phyloP scores from a whole-genome alignment of 1,284 basidiomycete species.

The Cutaneotrichosporon arboriforme region DNA sequence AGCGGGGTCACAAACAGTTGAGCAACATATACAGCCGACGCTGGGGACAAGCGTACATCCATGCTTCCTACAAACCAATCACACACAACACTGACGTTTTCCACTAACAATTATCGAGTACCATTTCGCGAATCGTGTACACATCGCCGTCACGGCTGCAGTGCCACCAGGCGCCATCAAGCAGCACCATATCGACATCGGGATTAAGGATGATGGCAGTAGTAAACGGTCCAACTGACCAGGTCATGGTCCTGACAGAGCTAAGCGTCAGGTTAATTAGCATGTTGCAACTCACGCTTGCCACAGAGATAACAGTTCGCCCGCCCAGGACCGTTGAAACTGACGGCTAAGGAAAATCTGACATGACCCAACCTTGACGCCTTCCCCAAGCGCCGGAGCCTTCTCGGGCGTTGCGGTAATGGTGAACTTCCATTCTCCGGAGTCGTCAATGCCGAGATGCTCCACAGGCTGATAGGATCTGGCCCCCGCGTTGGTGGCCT shows the following conservation, averaged over 20 bases:
- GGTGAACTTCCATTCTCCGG: constrained; percentile 14
- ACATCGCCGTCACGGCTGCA: constrained; percentile 10
- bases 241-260: constrained; percentile 2
- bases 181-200: constrained; percentile 18
- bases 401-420: background rate
- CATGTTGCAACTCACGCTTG: constrained; percentile 1
- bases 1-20: too few species aligned
- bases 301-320: constrained; percentile 1
- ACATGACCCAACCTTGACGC: background rate
- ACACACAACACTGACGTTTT: too few species aligned
- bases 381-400: background rate
- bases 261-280: background rate
- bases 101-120: background rate
- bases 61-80: too few species aligned
- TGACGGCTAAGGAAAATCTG: constrained; percentile 4
- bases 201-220: constrained; percentile 8
- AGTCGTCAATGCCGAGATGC: constrained; percentile 11
- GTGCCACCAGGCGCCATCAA: constrained; percentile 19
- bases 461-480: constrained; percentile 12
- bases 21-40: too few species aligned
- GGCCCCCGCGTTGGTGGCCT: background rate
- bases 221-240: constrained; percentile 12
- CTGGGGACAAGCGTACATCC: too few species aligned
- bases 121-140: constrained; percentile 17
- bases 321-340: background rate